Evolutionary conservation across 495 filamentous ascomycete genomes (phyloP).

Genomic region (Parachaetomium inaequale): DNA sequence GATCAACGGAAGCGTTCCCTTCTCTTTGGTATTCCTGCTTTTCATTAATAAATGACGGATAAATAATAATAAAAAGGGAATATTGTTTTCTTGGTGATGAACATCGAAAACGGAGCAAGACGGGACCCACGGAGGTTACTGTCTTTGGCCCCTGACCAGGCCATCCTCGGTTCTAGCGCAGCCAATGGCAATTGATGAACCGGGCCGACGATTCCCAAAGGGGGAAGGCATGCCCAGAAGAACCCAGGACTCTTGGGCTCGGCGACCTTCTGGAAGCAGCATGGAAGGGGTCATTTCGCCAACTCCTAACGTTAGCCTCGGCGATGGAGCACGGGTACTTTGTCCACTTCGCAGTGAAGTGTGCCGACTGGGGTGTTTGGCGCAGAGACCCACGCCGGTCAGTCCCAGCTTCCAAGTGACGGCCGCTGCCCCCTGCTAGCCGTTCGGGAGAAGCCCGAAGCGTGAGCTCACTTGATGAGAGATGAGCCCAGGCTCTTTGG

Average conservation of each 20-base stretch:
- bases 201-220: background rate
- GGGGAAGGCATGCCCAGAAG: background rate
- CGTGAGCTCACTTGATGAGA: no score
- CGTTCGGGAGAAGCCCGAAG: background rate
- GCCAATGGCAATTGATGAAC: background rate
- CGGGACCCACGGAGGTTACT: background rate
- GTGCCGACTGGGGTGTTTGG: background rate
- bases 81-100: background rate
- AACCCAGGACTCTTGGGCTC: background rate
- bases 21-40: background rate
- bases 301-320: background rate
- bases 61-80: background rate
- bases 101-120: background rate
- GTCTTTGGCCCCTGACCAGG: background rate
- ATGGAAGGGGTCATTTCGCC: background rate
- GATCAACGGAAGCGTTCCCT: background rate
- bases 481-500: no score
- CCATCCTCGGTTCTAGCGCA: background rate
- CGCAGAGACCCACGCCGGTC: conserved; percentile 1
- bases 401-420: background rate
- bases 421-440: background rate
- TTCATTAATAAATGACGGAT: background rate
- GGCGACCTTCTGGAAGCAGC: conserved; percentile 1
- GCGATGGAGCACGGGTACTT: background rate
- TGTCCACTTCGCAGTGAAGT: no score